Evolutionary conservation across 306 rosid genomes (phyloP).

Genomic region (Dicorynia guianensis): DNA sequence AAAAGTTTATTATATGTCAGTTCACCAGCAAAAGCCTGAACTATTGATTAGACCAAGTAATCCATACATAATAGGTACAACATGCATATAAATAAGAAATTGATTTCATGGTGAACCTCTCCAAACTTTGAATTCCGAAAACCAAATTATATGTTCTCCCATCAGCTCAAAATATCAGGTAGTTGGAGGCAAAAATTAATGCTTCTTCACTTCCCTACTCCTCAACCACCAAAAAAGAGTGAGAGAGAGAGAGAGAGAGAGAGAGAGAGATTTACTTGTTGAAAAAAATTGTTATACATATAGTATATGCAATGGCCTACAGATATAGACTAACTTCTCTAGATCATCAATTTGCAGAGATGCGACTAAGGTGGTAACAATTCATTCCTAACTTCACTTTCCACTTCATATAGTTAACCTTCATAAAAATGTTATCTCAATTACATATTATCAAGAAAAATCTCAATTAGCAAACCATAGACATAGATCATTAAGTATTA

Average conservation of each 20-base stretch:
- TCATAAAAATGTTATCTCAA: neutral
- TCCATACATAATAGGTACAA: too few relatives aligned
- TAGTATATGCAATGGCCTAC: neutral
- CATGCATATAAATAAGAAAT: neutral
- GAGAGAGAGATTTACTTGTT: neutral
- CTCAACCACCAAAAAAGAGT: neutral
- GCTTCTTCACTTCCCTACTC: neutral
- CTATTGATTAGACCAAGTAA: neutral
- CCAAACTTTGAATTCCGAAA: neutral
- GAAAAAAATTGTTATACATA: neutral
- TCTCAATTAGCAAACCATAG: neutral
- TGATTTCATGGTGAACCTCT: neutral
- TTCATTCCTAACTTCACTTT: neutral
- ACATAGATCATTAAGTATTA: neutral
- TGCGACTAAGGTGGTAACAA: neutral
- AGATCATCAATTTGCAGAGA: neutral
- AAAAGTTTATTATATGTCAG: conserved; percentile 34
- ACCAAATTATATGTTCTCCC: neutral
- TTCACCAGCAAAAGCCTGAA: conserved; percentile 10
- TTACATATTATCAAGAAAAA: neutral
- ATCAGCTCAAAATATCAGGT: neutral
- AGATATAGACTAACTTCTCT: neutral
- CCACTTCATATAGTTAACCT: neutral
- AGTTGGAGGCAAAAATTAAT: neutral
- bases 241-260: neutral